Percentiles rank a stretch among this genome's conserved stretches.
phyloP scores from a whole-genome alignment of 2,329 filamentous ascomycete genomes.

The Massarina eburnea region DNA sequence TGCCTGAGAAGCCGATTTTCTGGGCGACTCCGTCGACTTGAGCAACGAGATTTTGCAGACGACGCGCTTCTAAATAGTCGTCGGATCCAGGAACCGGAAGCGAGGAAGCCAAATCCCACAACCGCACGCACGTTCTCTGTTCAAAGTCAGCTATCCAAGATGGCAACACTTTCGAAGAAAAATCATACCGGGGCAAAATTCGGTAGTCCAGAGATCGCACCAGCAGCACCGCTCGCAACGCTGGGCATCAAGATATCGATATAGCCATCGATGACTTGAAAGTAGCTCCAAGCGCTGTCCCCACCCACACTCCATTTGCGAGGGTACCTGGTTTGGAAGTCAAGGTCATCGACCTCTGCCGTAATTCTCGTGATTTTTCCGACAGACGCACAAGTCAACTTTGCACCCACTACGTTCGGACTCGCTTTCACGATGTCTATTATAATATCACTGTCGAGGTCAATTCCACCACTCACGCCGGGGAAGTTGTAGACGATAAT shows the following conservation, averaged over 20 bases:
- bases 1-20: background rate
- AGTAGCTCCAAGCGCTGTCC: background rate
- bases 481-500: constrained; percentile 2
- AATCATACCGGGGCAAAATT: constrained; percentile 1
- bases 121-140: background rate
- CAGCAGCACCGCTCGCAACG: constrained; percentile 3
- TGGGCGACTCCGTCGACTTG: background rate
- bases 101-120: constrained; percentile 2
- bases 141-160: background rate
- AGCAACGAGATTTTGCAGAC: background rate
- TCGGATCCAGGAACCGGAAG: background rate
- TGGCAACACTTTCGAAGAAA: background rate
- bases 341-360: background rate
- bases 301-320: constrained; percentile 1
- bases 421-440: background rate
- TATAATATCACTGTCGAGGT: background rate
- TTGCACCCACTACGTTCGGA: background rate
- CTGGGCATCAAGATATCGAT: constrained; percentile 7
- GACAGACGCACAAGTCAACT: constrained; percentile 1
- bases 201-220: constrained; percentile 1
- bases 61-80: background rate
- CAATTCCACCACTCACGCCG: background rate
- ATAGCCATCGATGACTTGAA: constrained; percentile 5
- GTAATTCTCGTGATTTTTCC: constrained; percentile 4
- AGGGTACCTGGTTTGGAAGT: background rate